Conservation (phyloP, 129 eudicot genomes). For the Silybum marianum region DNA sequence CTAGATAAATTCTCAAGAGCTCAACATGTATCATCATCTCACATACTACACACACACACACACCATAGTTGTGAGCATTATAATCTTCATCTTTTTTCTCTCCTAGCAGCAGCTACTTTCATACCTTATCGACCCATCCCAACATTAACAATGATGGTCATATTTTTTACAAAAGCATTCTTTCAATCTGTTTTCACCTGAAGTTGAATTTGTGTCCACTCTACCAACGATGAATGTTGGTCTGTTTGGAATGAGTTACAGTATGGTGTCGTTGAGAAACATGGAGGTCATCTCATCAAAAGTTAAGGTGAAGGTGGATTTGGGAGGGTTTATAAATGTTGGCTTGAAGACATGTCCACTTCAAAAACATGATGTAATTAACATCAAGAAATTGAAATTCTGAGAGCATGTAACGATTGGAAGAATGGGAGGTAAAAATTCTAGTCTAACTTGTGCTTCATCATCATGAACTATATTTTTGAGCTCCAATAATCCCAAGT, state of each 20-base stretch:
- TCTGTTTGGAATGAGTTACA: not conserved
- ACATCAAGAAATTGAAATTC: slow-evolving; percentile 41
- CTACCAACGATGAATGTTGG: not conserved
- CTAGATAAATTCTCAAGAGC: not conserved
- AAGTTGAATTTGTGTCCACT: not conserved
- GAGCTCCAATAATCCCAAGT: not conserved
- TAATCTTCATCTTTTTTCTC: not conserved
- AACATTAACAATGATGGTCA: not conserved
- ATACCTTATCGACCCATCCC: not conserved
- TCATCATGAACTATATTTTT: not conserved
- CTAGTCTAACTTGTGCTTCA: not conserved
- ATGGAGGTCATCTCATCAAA: not conserved
- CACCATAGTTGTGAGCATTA: not conserved
- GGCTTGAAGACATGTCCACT: slow-evolving; percentile 45
- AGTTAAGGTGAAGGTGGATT: slow-evolving; percentile 59
- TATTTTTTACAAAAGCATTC: not conserved
- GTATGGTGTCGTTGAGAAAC: not conserved
- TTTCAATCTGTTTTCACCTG: not conserved
- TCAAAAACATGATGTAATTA: slow-evolving; percentile 32
- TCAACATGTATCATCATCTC: not conserved
- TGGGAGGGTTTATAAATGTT: slow-evolving; percentile 56
- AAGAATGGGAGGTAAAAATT: slow-evolving; percentile 44
- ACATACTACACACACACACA: not conserved
- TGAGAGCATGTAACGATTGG: slow-evolving; percentile 46
- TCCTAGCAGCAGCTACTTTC: not conserved